Conservation (phyloP, 2,329 filamentous ascomycete species). For the Ascochyta lentis region DNA sequence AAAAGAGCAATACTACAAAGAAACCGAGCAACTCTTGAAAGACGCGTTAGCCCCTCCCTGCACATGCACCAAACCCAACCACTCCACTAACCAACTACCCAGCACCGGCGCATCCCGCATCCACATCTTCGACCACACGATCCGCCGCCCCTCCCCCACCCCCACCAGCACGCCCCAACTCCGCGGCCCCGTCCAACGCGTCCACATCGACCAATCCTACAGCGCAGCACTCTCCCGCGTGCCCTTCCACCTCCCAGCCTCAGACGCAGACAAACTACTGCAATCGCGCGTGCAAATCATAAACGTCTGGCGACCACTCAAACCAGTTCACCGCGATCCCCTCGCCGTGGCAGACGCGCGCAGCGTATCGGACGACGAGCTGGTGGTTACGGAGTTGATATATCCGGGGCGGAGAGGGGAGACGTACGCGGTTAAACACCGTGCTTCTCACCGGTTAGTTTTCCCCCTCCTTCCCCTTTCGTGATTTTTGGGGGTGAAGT, state of each 20-base stretch:
- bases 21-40: conserved; percentile 47
- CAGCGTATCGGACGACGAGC: conserved; percentile 36
- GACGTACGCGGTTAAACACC: conserved; percentile 38
- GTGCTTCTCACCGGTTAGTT: conserved; percentile 34
- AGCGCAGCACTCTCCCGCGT: conserved; percentile 35
- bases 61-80: too few species aligned
- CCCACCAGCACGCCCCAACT: conserved; percentile 37
- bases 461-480: background rate
- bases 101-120: conserved; percentile 64
- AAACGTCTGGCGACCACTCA: conserved; percentile 48
- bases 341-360: conserved; percentile 41
- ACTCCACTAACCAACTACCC: background rate
- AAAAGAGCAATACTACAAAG: conserved; percentile 44
- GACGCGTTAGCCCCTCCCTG: conserved; percentile 37
- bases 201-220: conserved; percentile 67
- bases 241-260: conserved; percentile 39
- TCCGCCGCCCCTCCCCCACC: conserved; percentile 56
- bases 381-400: conserved; percentile 38
- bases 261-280: conserved; percentile 39
- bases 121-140: conserved; percentile 69
- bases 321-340: conserved; percentile 40
- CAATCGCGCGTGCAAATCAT: conserved; percentile 44
- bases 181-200: conserved; percentile 58
- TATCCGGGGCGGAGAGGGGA: conserved; percentile 41
- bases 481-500: background rate